phyloP scores from a whole-genome alignment of 1,139 yeast genomes.

The Ashbya aceris region DNA sequence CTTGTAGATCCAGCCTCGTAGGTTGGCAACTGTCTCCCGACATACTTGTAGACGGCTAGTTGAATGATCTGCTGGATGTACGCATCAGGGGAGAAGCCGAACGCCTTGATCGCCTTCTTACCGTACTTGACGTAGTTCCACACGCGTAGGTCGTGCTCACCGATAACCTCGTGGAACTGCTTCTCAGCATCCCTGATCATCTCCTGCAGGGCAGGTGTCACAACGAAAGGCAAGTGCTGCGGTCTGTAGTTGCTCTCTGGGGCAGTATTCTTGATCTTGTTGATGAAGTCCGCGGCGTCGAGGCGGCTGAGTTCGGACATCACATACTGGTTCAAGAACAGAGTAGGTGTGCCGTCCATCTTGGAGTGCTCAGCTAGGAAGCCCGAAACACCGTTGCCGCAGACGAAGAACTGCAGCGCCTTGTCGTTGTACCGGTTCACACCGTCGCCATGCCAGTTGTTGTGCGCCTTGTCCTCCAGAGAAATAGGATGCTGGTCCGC shows the following conservation, averaged over 20 bases:
- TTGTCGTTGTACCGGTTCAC: slow-evolving; percentile 86
- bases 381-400: slow-evolving; percentile 82
- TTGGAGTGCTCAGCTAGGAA: slow-evolving; percentile 93
- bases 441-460: slow-evolving; percentile 94
- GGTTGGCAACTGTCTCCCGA: slow-evolving; percentile 80
- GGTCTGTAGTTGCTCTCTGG: slow-evolving; percentile 19
- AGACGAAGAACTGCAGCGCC: slow-evolving; percentile 76
- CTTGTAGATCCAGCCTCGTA: slow-evolving; percentile 96
- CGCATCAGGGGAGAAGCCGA: slow-evolving; percentile 71
- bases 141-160: slow-evolving; percentile 49
- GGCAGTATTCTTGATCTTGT: slow-evolving; percentile 6
- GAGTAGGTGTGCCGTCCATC: slow-evolving; percentile 98
- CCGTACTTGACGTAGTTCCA: slow-evolving; percentile 71
- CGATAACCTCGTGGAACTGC: slow-evolving; percentile 44
- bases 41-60: slow-evolving; percentile 67
- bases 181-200: slow-evolving; percentile 49
- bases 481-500: slow-evolving; percentile 57
- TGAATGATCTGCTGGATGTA: slow-evolving; percentile 69
- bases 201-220: slow-evolving; percentile 42
- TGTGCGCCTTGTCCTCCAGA: slow-evolving; percentile 75
- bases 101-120: slow-evolving; percentile 56
- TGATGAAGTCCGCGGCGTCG: slow-evolving; percentile 35
- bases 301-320: slow-evolving; percentile 46
- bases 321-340: slow-evolving; percentile 74
- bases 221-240: slow-evolving; percentile 34